Evolutionary conservation across 352 stramenopile species (phyloP), one percentile per base, ranked within the genome.

Genomic region (Peronospora tabacina): DNA sequence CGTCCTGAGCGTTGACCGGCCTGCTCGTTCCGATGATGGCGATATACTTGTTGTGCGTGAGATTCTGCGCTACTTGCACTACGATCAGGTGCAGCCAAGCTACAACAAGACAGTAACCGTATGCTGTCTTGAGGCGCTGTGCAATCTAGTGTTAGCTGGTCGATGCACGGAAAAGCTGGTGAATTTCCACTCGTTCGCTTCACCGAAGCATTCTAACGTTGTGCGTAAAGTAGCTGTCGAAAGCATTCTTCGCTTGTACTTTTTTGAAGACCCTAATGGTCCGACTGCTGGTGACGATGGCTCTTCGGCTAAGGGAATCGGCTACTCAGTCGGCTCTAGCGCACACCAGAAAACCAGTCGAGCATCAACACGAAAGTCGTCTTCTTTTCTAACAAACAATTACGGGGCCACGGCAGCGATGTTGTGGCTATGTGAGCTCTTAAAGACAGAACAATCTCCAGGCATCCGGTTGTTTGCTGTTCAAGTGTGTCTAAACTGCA

Each of bases 191-290:
- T 74, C 75, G 24, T 93, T 84, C 40, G 73, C 71, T n/a, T 79
- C 74, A 13, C 76, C 82, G 2, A 84, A 80, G 48, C 70, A 91
- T 44, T 70, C 68, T 2, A 83, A 80, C 38, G 59, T 82, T 34
- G 82, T 93, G 12, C 82, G 82, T 15, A 88, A 89, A 54, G 82
- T 74, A 10, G 82, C 82, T 2, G 90, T 93, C 28, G 82, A 93
- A 42, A 88, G 78, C 54, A 85, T 93, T 34, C 52, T 93, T 22
- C 80, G 82, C 0, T 45, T 93, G 10, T 90, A 86, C 55, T 93
- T 93, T 50, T 70, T 78, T 7, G 82, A 93, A 68, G 80, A 91
- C 19, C 72, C 80, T 0, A 70, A 58, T n/a, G 55, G 58, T 7
- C 61, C 56, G 9, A 63, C 5, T 53, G 10, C 38, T 44, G 39